Evolutionary conservation across 2,329 filamentous ascomycete species (phyloP).

Genomic region (Fusarium citri): DNA sequence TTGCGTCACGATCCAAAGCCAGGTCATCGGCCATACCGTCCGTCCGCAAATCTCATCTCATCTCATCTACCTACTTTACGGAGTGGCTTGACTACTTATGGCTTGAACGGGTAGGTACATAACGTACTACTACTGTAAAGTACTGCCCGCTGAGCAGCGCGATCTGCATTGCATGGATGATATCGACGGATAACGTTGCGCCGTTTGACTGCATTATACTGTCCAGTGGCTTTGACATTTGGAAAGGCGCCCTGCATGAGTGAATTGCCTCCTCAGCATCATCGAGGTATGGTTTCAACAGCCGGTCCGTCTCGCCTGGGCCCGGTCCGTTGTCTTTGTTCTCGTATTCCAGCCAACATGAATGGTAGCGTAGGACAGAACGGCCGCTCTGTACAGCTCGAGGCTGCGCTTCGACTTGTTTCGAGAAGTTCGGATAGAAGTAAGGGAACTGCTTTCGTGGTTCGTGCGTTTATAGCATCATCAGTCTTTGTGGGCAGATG

Average conservation of each 20-base stretch:
- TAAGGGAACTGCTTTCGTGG: neutral
- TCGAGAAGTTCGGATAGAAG: slow-evolving; percentile 41
- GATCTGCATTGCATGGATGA: slow-evolving; percentile 20
- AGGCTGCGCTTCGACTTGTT: slow-evolving; percentile 35
- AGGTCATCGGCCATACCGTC: slow-evolving; percentile 21
- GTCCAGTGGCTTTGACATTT: slow-evolving; percentile 5
- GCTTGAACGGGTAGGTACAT: slow-evolving; percentile 8
- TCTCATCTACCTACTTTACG: neutral
- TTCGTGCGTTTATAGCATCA: slow-evolving; percentile 28
- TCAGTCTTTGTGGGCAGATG: slow-evolving; percentile 17
- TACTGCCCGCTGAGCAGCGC: neutral
- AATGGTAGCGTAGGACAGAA: slow-evolving; percentile 13
- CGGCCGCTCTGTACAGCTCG: neutral
- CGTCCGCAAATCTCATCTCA: neutral
- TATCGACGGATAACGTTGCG: slow-evolving; percentile 24
- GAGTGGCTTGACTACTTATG: slow-evolving; percentile 5
- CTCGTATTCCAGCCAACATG: slow-evolving; percentile 7
- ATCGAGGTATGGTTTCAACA: slow-evolving; percentile 11
- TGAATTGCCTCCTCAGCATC: slow-evolving; percentile 9
- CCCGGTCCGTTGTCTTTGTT: slow-evolving; percentile 15
- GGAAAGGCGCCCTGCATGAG: slow-evolving; percentile 4
- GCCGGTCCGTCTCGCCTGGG: slow-evolving; percentile 24
- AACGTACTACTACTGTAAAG: neutral
- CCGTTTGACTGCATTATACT: slow-evolving; percentile 20
- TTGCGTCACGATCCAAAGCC: slow-evolving; percentile 15